A percentile compares a stretch with the other conserved stretches of the same genome.
Evolutionary conservation across 2,329 filamentous ascomycete species (phyloP).

Genomic region (Cladosporium colombiae): DNA sequence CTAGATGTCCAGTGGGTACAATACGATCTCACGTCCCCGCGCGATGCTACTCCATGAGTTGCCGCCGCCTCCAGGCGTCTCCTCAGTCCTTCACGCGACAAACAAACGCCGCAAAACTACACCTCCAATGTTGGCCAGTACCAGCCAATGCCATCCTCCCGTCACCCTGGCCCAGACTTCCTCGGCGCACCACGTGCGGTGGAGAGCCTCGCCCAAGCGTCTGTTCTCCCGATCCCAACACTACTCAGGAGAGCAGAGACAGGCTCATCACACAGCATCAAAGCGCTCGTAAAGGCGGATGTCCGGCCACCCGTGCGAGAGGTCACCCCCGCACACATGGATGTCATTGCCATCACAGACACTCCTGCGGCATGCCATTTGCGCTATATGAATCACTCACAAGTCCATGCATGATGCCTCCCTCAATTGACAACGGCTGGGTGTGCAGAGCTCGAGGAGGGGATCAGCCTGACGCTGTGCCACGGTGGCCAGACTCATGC

Average conservation of each 20-base stretch:
- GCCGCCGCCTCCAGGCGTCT: background rate
- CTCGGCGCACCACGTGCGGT: slow-evolving; percentile 2
- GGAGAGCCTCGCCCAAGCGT: slow-evolving; percentile 13
- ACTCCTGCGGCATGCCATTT: background rate
- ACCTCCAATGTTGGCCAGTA: background rate
- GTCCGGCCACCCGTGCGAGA: background rate
- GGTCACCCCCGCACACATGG: background rate
- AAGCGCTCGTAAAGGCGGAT: slow-evolving; percentile 4
- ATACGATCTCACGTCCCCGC: background rate
- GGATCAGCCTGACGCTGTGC: slow-evolving; percentile 1
- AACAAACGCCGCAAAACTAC: background rate
- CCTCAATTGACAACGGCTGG: background rate
- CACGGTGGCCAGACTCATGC: background rate
- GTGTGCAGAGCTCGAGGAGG: background rate
- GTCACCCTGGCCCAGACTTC: slow-evolving; percentile 9
- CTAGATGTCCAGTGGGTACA: background rate
- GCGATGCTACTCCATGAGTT: background rate
- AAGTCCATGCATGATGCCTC: background rate
- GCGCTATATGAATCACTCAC: background rate
- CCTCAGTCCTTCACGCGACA: background rate
- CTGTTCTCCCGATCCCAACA: slow-evolving; percentile 4
- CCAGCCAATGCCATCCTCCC: background rate
- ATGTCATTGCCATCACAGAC: background rate
- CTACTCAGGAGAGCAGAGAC: slow-evolving; percentile 10
- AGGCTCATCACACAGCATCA: slow-evolving; percentile 8